Percentiles rank a stretch among this genome's conserved stretches.
phyloP scores from a whole-genome alignment of 805 yeast genomes.

The Saturnispora besseyi region DNA sequence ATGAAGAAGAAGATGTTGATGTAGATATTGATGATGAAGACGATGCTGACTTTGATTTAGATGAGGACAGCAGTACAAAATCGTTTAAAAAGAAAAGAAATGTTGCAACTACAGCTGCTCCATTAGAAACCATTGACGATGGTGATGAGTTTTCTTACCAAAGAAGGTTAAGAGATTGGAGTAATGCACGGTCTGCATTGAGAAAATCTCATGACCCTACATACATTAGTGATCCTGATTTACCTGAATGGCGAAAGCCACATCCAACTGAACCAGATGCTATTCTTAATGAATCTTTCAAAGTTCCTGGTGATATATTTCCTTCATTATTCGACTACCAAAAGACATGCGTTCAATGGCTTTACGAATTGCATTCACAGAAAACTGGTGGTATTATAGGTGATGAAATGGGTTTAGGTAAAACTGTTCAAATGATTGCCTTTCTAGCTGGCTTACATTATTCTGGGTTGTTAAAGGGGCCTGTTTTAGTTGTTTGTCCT shows the following conservation, averaged over 20 bases:
- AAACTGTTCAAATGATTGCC: conserved; percentile 86
- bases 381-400: conserved; percentile 92
- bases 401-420: conserved; percentile 98
- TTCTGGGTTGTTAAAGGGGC: conserved; percentile 63
- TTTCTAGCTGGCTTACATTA: conserved; percentile 88
- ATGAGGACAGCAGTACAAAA: background rate
- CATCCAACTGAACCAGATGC: conserved; percentile 78
- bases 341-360: conserved; percentile 95
- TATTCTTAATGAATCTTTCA: conserved; percentile 55
- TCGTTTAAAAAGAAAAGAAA: conserved; percentile 2
- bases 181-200: conserved; percentile 37
- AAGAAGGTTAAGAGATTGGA: conserved; percentile 55
- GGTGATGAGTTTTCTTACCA: conserved; percentile 68
- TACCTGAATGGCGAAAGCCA: conserved; percentile 60
- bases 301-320: conserved; percentile 84
- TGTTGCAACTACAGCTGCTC: background rate
- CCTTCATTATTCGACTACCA: conserved; percentile 86
- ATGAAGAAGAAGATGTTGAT: background rate
- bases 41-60: conserved; percentile 5
- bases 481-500: conserved; percentile 85
- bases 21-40: conserved; percentile 11
- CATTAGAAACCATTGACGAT: conserved; percentile 44
- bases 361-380: conserved; percentile 87
- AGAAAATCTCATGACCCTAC: conserved; percentile 28
- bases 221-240: conserved; percentile 20